phyloP scores from a whole-genome alignment of 495 filamentous ascomycete species.

The Chaetomidium leptoderma region DNA sequence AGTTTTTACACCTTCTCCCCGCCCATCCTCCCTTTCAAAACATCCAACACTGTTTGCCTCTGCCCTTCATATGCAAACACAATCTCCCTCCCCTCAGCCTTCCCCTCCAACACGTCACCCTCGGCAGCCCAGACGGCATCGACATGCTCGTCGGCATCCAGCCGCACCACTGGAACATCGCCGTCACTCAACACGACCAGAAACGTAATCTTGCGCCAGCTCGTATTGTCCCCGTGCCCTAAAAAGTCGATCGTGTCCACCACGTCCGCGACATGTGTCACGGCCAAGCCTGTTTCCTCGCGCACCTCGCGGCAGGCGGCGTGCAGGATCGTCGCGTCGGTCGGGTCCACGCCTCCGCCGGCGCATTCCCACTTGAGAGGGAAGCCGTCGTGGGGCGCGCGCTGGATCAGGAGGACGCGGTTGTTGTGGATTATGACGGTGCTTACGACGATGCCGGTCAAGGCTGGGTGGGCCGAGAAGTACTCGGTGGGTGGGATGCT shows the following conservation, averaged over 20 bases:
- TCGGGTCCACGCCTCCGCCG: conserved; percentile 44
- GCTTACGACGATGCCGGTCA: conserved; percentile 31
- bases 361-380: conserved; percentile 49
- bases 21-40: conserved; percentile 17
- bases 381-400: conserved; percentile 42
- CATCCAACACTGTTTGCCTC: conserved; percentile 23
- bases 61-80: conserved; percentile 32
- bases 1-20: no score
- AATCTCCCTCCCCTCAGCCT: conserved; percentile 28
- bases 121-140: conserved; percentile 38
- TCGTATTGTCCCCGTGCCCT: conserved; percentile 17
- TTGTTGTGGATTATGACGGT: conserved; percentile 33
- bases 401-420: conserved; percentile 45
- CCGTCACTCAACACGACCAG: conserved; percentile 29
- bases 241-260: conserved; percentile 22
- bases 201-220: conserved; percentile 36
- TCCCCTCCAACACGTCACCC: conserved; percentile 30
- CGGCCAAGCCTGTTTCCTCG: conserved; percentile 47
- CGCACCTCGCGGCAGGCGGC: conserved; percentile 45
- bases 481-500: conserved; percentile 23
- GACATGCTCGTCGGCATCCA: conserved; percentile 36
- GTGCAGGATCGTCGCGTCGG: conserved; percentile 41
- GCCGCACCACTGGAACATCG: conserved; percentile 21
- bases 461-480: conserved; percentile 21
- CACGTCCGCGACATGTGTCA: conserved; percentile 18